These are phyloP conservation scores for Fraxinus greggii DNA, from an alignment of 305 asterid genomes.

Conservation along the genomic window DNA sequence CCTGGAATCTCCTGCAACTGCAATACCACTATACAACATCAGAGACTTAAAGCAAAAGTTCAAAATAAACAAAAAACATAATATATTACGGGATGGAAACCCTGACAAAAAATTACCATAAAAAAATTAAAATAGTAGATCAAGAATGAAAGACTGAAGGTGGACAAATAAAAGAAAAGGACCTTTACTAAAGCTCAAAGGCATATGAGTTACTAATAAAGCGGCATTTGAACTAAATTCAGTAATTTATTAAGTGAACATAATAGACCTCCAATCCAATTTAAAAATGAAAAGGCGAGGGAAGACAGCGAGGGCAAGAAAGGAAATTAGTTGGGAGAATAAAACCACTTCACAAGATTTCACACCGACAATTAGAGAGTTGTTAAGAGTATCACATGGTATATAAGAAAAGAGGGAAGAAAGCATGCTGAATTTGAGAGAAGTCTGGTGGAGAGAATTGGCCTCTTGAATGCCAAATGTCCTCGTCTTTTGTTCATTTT, in stretches of 20 bases:
- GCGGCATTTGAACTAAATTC: background rate
- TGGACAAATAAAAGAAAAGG: background rate
- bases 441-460: background rate
- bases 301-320: background rate
- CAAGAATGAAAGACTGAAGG: background rate
- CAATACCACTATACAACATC: conserved; percentile 26
- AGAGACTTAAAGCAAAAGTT: background rate
- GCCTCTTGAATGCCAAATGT: background rate
- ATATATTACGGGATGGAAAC: background rate
- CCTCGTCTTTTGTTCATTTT: background rate
- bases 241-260: background rate
- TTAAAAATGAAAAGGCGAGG: background rate
- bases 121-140: background rate
- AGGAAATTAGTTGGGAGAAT: background rate
- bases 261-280: background rate
- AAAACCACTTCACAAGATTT: background rate
- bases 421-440: background rate
- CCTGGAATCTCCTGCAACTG: conserved; percentile 91
- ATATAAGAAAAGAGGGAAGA: background rate
- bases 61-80: background rate
- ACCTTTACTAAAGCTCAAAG: background rate
- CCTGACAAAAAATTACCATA: background rate
- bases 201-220: background rate
- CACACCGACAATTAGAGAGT: background rate
- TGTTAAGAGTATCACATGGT: background rate